Percentiles rank a stretch among this genome's conserved stretches.
These are phyloP conservation scores for Senna tora DNA, from an alignment of 306 rosid genomes.

Conservation along the genomic window DNA sequence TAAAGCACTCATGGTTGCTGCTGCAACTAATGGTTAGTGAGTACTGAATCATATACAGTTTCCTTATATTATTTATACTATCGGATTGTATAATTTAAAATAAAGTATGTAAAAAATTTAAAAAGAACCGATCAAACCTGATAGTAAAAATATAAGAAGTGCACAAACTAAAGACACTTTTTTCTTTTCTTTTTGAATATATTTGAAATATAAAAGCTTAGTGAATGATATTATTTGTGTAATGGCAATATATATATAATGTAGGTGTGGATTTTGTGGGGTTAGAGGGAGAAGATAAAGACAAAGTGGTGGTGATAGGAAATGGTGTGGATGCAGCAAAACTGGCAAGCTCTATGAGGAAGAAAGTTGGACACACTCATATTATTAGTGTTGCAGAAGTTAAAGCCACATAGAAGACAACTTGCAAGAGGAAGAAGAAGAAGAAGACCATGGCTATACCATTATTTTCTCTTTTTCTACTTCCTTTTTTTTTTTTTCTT, in stretches of 20 bases:
- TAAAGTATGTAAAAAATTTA: not conserved
- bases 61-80: no score
- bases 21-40: slow-evolving; percentile 28
- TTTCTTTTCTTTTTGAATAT: no score
- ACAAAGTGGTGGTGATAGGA: slow-evolving; percentile 51
- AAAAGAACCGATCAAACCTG: no score
- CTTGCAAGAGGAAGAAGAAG: no score
- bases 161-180: no score
- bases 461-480: no score
- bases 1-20: slow-evolving; percentile 44
- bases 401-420: not conserved
- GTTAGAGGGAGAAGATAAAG: slow-evolving; percentile 42
- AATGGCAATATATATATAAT: not conserved
- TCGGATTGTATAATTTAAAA: no score
- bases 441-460: no score
- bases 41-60: not conserved
- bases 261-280: slow-evolving; percentile 48
- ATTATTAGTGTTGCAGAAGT: slow-evolving; percentile 31
- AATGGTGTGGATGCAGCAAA: slow-evolving; percentile 40
- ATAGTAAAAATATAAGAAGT: no score
- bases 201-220: not conserved
- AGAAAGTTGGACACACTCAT: slow-evolving; percentile 44
- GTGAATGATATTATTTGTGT: not conserved
- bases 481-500: no score
- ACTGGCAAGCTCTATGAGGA: slow-evolving; percentile 42